A percentile compares a stretch with the other conserved stretches of the same genome.
Conservation (phyloP, 192 early-diverging fungal species). For the Podila clonocystis region DNA sequence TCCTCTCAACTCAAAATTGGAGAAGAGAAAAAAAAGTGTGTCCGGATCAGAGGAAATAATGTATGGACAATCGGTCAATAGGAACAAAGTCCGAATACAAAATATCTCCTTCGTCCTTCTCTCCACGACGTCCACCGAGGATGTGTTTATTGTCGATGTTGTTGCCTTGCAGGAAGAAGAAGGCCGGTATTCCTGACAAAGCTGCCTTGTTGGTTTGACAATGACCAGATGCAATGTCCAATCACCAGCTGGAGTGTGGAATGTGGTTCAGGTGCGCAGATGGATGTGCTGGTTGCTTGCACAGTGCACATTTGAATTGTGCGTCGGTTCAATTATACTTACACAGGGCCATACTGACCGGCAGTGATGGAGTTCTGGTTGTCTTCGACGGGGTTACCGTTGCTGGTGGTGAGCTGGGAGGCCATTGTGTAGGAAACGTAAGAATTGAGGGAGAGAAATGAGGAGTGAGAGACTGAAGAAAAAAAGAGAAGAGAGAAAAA, state of each 20-base stretch:
- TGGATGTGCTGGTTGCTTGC: not conserved
- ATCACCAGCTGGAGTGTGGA: not conserved
- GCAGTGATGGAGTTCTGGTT: slow-evolving; percentile 80
- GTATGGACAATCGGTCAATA: not conserved
- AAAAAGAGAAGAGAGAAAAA: not conserved
- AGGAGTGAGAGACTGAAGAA: slow-evolving; percentile 3
- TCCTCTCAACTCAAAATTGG: not conserved
- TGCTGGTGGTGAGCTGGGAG: slow-evolving; percentile 3
- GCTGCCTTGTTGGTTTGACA: not conserved
- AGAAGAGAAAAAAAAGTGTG: not conserved
- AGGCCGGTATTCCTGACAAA: not conserved
- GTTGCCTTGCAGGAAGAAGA: not conserved
- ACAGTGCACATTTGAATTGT: not conserved
- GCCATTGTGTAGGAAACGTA: not conserved
- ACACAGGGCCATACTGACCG: slow-evolving; percentile 70
- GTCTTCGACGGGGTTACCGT: slow-evolving; percentile 78
- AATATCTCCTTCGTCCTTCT: not conserved
- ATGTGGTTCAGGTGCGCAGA: not conserved
- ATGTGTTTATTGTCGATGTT: not conserved
- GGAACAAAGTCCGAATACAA: slow-evolving; percentile 1
- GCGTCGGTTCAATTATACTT: not conserved
- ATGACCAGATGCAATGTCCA: not conserved
- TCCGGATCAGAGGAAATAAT: not conserved
- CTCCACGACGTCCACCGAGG: too few relatives aligned
- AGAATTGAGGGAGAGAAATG: not conserved